Evolutionary conservation across 2,329 filamentous ascomycete genomes (phyloP), one percentile per base, ranked within the genome.

Genomic region (Lithohypha guttulata): DNA sequence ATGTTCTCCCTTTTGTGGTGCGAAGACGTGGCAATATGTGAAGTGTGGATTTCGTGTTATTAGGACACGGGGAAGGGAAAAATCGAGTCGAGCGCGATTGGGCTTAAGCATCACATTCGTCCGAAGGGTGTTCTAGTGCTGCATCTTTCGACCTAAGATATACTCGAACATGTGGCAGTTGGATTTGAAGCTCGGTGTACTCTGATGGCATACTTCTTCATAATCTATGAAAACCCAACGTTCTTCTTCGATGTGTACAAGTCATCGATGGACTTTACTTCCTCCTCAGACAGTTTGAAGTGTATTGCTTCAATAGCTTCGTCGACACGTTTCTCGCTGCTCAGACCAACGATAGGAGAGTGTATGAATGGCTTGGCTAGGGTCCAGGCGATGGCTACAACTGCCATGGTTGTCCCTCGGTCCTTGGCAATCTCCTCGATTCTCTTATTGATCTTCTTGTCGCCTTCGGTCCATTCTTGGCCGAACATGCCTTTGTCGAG

Each of bases 201-300:
- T n/a, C n/a, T n/a, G n/a, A n/a, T n/a, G n/a, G n/a, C n/a, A n/a
- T n/a, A n/a, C n/a, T n/a, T n/a, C n/a, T n/a, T n/a, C n/a, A n/a
- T n/a, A n/a, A n/a, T n/a, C n/a, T n/a, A n/a, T n/a, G n/a, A n/a
- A n/a, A n/a, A n/a, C n/a, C n/a, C n/a, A n/a, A n/a, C n/a, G n/a
- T n/a, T n/a, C n/a, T n/a, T n/a, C n/a, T 18, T 33, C 3, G 26
- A 14, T 14, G 15, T 4, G 43, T 53, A 52, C 18, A 53, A 29
- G 9, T 51, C 51, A 37, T 55, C 57, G 44, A 82, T 75, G 37
- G 70, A 65, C 31, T 67, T 57, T 9, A 81, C 60, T 57, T 81
- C 78, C 39, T 68, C 63, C 0, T 67, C 61, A 8, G 73, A 75
- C 46, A 82, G 60, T 26, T 42, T 42, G 52, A 81, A 78, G 51